Evolutionary conservation across 345 rosid genomes (phyloP), one percentile per base, ranked within the genome.

Genomic region (Hibiscus mutabilis): DNA sequence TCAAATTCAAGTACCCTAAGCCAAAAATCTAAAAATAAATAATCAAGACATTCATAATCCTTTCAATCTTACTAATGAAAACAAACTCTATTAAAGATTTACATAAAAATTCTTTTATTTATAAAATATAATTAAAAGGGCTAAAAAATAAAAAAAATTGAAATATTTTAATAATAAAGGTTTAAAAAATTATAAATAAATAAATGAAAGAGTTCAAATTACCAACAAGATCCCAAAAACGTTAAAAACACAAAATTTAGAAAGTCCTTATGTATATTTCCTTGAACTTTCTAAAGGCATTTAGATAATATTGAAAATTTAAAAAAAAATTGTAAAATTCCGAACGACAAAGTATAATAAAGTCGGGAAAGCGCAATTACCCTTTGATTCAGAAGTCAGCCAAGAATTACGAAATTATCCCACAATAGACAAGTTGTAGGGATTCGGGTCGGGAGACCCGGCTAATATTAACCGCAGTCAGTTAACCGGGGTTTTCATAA

Each of bases 391-490:
- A 24, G 7, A 66, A 24, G 31, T 19, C 5, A 37, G 6, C 40
- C 52, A 0, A 57, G 40, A 70, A 37, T 58, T 58, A 70, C 40
- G 27, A 29, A 42, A 25, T 10, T 57, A 16, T 8, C 57, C 53
- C 9, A 4, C 31, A 57, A 57, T 8, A 51, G 60, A 55, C 16
- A 70, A 8, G 10, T 14, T 7, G 15, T 27, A 11, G 46, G 3
- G 46, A 24, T 24, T 22, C 37, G 7, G 59, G 59, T 56, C 60
- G 31, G 40, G 40, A 6, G 19, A 49, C 55, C 70, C 40, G 16
- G 44, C 14, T 69, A 6, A 64, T 51, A 13, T 3, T 65, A 66
- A 79, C 78, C 76, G 74, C 68, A 66, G 76, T 74, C 12, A 60
- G 27, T 14, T 69, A 21, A 63, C 71, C 46, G 31, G 24, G 40